Base-by-base conservation (phyloP, 1,284 basidiomycete species). In the Vanrija sp. region DNA sequence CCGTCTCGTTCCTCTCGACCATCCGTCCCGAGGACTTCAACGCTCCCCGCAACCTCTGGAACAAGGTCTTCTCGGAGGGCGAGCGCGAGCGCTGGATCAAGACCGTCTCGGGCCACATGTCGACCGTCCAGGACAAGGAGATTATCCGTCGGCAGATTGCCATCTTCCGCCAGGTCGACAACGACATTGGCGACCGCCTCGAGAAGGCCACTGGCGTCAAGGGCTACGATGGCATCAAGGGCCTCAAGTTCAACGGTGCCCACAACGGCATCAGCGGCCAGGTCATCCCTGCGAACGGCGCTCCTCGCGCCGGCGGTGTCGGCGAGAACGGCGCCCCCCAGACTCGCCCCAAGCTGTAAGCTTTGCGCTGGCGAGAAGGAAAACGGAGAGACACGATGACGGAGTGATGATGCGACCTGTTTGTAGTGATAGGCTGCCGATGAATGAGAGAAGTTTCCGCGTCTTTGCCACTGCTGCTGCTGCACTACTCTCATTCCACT, bases 11-110 rank as follows among this genome's bases (percentile, higher is more conserved):
- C 74, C 79, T 95, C 63, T 84, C 82, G 67, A 85, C 86, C 72
- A 81, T 93, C 68, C 87, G 85, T 38, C 88, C 91, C 16, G 52
- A 69, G 86, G 92, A 96, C 81, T 96, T 96, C 69, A 88, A 91
- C 78, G 91, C 93, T 70, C 91, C 93, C 7, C 84, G 91, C 55
- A 84, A 80, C 15, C 79, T 96, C 45, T 95, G 85, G 83, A 70
- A 77, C 60, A 86, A 84, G 66, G 91, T 94, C 23, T 87, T 91
- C 80, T 82, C 81, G 60, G 85, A 90, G 57, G 79, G 78, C 21
- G 82, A 83, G 54, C 82, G 84, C 48, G 80, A 84, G 61, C 85
- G 87, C 64, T 86, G 88, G 65, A 82, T 94, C 65, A 70, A 81
- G 71, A 93, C 93, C 71, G 79, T 95, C 54, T 81, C 86, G 19